These are phyloP conservation scores for Nicotiana undulata DNA, from an alignment of 257 asterid genomes.

Conservation along the genomic window DNA sequence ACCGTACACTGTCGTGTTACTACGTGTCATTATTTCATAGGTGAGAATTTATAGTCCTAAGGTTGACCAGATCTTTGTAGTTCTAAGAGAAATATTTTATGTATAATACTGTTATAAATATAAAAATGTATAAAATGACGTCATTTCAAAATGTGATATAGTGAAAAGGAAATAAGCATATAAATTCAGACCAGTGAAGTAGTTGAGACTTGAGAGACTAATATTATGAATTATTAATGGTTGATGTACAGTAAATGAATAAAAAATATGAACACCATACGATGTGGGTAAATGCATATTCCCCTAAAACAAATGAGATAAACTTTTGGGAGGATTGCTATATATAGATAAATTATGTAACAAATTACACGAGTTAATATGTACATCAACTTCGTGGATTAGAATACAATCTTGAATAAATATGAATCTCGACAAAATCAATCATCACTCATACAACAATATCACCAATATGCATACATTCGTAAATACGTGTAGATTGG, in stretches of 20 bases:
- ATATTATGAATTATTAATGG: background rate
- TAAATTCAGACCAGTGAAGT: background rate
- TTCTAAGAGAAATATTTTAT: background rate
- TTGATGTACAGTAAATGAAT: background rate
- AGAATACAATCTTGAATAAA: background rate
- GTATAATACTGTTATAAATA: background rate
- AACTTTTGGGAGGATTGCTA: background rate
- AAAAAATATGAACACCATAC: background rate
- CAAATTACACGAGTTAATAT: background rate
- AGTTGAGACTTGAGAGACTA: background rate
- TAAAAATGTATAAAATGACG: background rate
- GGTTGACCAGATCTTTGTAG: conserved; percentile 8
- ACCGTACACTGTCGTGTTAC: conserved; percentile 11
- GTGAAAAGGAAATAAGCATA: background rate
- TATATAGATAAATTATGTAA: background rate
- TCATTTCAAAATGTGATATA: background rate
- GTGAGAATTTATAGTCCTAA: background rate
- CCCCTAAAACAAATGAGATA: background rate
- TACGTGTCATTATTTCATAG: conserved; percentile 10
- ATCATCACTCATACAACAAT: background rate
- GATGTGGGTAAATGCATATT: background rate
- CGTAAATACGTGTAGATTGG: background rate
- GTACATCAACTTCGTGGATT: background rate
- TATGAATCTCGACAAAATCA: background rate
- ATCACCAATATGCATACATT: background rate